Base-by-base conservation (phyloP, 2,329 filamentous ascomycete genomes). In the Macroventuria anomochaeta region DNA sequence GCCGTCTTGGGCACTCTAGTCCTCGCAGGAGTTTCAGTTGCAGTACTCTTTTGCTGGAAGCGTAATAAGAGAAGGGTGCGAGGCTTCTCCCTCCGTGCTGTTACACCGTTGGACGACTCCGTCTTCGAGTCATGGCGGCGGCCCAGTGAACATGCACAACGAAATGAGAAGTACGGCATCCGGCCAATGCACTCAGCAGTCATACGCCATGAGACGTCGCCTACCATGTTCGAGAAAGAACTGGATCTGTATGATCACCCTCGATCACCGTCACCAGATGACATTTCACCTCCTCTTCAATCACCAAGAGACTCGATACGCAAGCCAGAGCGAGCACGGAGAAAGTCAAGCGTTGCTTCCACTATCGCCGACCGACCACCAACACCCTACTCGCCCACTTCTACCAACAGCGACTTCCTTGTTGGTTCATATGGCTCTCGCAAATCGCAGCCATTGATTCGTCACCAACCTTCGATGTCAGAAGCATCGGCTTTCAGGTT, bases 101-200 rank as follows among this genome's bases (percentile, higher is more conserved):
- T 74, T 26, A 76, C 73, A 31, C 73, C 73, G 46, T 58, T 76
- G 37, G 72, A 75, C 59, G 73, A 76, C 37, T 73, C 73, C 50
- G 73, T 74, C 58, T 75, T 76, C 46, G 73, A 76, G 61, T 75
- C 73, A 39, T 76, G 73, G 73, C 64, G 73, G 41, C 58, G 72
- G 32, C 73, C 73, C 12, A 75, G 71, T 59, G 70, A 73, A 47
- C 71, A 75, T 49, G 68, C 68, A 33, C 63, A 71, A 44, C 69
- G 67, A 28, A 65, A 67, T 15, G 70, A 75, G 34, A 74, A 73
- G 58, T 71, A 73, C 55, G 64, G 62, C 39, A 73, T 73, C 42
- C 64, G 61, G 31, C 63, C 70, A 3, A 63, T 64, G 12, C 59
- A 61, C 33, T 62, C 68, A 18, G 62, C 63, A 26, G 56, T 71